phyloP scores from a whole-genome alignment of 768 basidiomycete genomes.

The Trametes coccinea region DNA sequence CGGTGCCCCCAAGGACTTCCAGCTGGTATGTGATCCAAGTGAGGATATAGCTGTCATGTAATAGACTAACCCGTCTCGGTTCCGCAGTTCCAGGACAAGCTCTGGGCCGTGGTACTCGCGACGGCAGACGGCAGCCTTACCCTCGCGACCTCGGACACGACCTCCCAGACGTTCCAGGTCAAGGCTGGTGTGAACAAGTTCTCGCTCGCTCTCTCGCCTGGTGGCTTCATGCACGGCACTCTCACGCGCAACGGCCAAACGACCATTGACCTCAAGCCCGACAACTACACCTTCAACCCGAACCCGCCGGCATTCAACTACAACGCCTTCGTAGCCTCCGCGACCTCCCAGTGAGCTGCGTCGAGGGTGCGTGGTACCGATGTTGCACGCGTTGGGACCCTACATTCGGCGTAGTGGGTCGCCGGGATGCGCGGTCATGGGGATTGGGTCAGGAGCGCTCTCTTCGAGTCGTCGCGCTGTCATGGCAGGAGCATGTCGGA shows the following conservation, averaged over 20 bases:
- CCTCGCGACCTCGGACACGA: slow-evolving; percentile 43
- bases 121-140: slow-evolving; percentile 53
- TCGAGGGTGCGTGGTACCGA: background rate
- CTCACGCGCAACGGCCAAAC: slow-evolving; percentile 52
- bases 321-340: slow-evolving; percentile 55
- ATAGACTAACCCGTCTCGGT: background rate
- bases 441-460: background rate
- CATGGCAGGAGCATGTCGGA: slow-evolving; percentile 1
- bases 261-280: slow-evolving; percentile 49
- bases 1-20: slow-evolving; percentile 48
- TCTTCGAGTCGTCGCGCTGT: background rate
- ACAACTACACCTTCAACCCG: slow-evolving; percentile 42
- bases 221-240: slow-evolving; percentile 53
- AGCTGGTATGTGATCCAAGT: slow-evolving; percentile 44
- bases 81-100: slow-evolving; percentile 45
- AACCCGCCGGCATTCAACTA: slow-evolving; percentile 52
- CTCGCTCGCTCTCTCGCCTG: slow-evolving; percentile 54
- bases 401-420: too few species aligned
- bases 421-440: too few species aligned
- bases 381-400: too few species aligned
- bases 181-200: slow-evolving; percentile 61
- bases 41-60: slow-evolving; percentile 12
- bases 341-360: slow-evolving; percentile 7
- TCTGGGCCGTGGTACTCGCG: slow-evolving; percentile 68
- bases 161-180: slow-evolving; percentile 41